These are phyloP conservation scores for Suillus brevipes DNA, from an alignment of 768 basidiomycete species.

Conservation along the genomic window DNA sequence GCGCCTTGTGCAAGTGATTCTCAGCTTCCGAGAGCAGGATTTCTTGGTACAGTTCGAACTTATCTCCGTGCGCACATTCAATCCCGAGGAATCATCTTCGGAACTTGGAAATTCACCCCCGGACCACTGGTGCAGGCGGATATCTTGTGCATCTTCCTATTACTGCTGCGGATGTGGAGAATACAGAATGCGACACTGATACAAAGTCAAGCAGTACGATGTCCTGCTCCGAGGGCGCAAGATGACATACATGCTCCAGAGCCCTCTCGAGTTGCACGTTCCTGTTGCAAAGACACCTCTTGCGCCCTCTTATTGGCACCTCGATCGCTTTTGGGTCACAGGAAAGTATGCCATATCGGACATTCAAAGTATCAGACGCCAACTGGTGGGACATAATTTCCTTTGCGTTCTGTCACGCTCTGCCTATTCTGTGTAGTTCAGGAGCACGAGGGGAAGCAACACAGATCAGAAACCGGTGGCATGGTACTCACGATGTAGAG, in stretches of 20 bases:
- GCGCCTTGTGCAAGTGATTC: not conserved
- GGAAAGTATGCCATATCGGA: slow-evolving; percentile 8
- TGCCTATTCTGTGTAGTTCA: slow-evolving; percentile 26
- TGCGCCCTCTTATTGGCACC: slow-evolving; percentile 1
- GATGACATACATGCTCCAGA: slow-evolving; percentile 7
- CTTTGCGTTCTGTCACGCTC: slow-evolving; percentile 21
- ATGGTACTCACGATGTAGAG: slow-evolving; percentile 21
- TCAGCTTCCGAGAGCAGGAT: not conserved
- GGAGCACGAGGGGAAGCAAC: not conserved
- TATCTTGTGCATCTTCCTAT: slow-evolving; percentile 16
- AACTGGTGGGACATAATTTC: slow-evolving; percentile 12
- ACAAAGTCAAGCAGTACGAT: not conserved
- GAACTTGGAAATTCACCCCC: slow-evolving; percentile 12
- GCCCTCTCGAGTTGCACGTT: slow-evolving; percentile 8
- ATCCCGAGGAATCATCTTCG: slow-evolving; percentile 11
- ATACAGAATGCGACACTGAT: slow-evolving; percentile 12
- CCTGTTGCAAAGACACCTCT: slow-evolving; percentile 8
- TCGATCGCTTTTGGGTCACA: not conserved
- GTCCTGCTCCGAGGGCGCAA: slow-evolving; percentile 8
- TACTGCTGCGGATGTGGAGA: slow-evolving; percentile 8
- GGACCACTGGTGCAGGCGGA: slow-evolving; percentile 14
- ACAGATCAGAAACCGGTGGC: slow-evolving; percentile 8
- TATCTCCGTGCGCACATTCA: slow-evolving; percentile 22
- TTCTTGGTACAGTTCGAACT: slow-evolving; percentile 15
- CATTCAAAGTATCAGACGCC: slow-evolving; percentile 16